Percentiles rank a stretch among this genome's conserved stretches.
Conservation (phyloP, 805 yeast species). For the Ogataea paradorogensis region DNA sequence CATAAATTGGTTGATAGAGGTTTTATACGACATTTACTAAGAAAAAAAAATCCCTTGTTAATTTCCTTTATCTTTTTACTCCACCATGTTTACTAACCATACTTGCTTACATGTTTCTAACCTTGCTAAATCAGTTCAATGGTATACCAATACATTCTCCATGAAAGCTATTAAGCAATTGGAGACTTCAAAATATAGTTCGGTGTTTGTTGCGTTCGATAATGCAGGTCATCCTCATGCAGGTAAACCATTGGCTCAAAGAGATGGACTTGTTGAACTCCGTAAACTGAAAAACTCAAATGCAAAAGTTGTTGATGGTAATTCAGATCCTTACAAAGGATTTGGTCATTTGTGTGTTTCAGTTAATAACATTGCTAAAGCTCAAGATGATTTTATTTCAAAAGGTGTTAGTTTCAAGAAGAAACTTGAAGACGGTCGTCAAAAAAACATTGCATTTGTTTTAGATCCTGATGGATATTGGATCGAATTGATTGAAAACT, state of each 20-base stretch:
- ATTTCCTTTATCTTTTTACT: neutral
- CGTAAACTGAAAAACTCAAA: constrained; percentile 69
- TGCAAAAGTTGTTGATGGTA: constrained; percentile 72
- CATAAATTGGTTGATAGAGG: constrained; percentile 36
- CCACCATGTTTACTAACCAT: constrained; percentile 48
- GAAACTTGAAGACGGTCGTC: constrained; percentile 85
- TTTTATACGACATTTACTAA: constrained; percentile 26
- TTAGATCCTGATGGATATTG: constrained; percentile 97
- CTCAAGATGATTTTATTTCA: constrained; percentile 56
- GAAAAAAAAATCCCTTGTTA: neutral
- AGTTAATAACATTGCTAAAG: constrained; percentile 69
- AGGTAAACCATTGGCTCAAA: constrained; percentile 37
- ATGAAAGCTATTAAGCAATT: constrained; percentile 56
- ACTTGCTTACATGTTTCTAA: constrained; percentile 81
- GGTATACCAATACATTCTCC: constrained; percentile 74
- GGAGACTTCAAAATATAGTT: constrained; percentile 56
- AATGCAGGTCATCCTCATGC: constrained; percentile 39
- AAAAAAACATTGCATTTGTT: constrained; percentile 88
- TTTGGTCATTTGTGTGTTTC: constrained; percentile 93
- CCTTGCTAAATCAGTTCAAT: constrained; percentile 67
- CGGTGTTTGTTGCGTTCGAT: constrained; percentile 66
- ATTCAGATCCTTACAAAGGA: constrained; percentile 79
- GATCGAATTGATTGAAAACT: constrained; percentile 81
- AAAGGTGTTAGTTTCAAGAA: constrained; percentile 77
- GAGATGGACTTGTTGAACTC: constrained; percentile 76